Conservation (phyloP, 768 basidiomycete species). For the Cystofilobasidium capitatum region DNA sequence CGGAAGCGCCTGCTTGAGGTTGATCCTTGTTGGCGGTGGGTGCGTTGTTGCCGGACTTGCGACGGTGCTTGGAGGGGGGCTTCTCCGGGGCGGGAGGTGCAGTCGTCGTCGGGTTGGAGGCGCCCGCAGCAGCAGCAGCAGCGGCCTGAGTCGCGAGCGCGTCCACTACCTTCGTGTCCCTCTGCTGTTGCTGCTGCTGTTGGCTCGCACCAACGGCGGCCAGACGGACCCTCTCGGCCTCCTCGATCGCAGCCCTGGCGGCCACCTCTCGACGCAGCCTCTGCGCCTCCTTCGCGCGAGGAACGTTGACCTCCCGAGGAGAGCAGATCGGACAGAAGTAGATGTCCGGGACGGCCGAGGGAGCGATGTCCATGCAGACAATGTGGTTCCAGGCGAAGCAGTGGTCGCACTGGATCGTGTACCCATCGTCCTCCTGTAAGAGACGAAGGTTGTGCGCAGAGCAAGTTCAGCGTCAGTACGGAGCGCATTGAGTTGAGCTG, state of each 20-base stretch:
- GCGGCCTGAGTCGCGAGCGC: too few relatives aligned
- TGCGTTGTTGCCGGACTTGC: neutral
- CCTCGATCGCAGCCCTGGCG: neutral
- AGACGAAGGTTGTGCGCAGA: neutral
- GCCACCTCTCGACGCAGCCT: neutral
- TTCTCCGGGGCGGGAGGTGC: neutral
- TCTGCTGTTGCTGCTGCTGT: neutral
- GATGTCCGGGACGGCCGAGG: conserved; percentile 53
- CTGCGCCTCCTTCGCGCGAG: conserved; percentile 14
- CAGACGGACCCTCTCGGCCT: neutral
- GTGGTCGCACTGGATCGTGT: conserved; percentile 71
- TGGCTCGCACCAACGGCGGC: neutral
- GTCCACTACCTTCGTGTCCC: neutral
- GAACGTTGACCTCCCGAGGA: conserved; percentile 22
- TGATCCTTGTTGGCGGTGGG: neutral
- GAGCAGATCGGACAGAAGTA: conserved; percentile 57
- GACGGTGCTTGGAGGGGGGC: neutral
- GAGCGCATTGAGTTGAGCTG: conserved; percentile 38
- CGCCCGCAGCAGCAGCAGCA: neutral
- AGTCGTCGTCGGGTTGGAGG: neutral
- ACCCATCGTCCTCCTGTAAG: conserved; percentile 59
- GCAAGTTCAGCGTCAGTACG: neutral
- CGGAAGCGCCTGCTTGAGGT: neutral
- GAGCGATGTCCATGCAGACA: conserved; percentile 49
- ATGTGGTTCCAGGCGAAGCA: conserved; percentile 79